Evolutionary conservation across 1,284 basidiomycete genomes (phyloP).

Genomic region (Agaricales sp.): DNA sequence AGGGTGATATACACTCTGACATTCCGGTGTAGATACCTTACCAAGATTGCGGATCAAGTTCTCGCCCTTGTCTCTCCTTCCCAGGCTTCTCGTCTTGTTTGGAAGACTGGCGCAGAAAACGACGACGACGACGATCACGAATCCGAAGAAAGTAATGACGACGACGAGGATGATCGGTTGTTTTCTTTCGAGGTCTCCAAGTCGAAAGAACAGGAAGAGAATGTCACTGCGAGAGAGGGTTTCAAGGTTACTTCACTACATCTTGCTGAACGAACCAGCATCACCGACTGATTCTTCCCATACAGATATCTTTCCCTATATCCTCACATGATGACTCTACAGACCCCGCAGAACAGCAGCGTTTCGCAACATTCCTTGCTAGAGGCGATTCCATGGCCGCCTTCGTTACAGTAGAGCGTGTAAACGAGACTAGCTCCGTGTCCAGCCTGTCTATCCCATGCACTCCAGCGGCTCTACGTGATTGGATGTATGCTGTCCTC

Average conservation of each 20-base stretch:
- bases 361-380: neutral
- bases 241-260: conserved; percentile 27
- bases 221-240: conserved; percentile 27
- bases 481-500: too few species aligned
- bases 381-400: neutral
- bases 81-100: conserved; percentile 31
- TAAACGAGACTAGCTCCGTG: too few species aligned
- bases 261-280: too few species aligned
- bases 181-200: conserved; percentile 47
- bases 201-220: conserved; percentile 48
- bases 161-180: conserved; percentile 33
- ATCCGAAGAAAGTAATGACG: conserved; percentile 17
- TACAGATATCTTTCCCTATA: too few species aligned
- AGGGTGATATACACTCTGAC: neutral
- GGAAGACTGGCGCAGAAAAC: conserved; percentile 23
- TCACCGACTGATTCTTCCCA: too few species aligned
- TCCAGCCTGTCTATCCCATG: too few species aligned
- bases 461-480: too few species aligned
- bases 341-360: neutral
- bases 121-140: conserved; percentile 11
- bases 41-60: conserved; percentile 43
- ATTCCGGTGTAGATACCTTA: conserved; percentile 35
- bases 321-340: too few species aligned
- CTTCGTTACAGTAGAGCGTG: neutral
- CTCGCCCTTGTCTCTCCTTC: conserved; percentile 34